Conservation (phyloP, 331 rosid species). For the Erythrophleum ivorense region DNA sequence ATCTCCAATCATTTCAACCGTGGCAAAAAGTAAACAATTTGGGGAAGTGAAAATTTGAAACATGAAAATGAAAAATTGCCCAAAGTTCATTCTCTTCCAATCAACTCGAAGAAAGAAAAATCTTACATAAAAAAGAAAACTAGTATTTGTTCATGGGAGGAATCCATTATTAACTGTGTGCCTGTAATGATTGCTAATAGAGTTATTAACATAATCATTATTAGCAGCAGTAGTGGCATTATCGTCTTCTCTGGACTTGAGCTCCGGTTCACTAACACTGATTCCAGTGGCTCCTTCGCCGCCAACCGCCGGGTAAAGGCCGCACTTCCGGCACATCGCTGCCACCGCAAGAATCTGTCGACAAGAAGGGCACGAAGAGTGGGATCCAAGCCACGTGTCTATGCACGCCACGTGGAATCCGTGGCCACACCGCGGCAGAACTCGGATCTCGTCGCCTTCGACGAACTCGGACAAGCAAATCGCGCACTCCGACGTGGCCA, state of each 20-base stretch:
- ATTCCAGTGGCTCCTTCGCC: background rate
- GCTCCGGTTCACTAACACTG: constrained; percentile 23
- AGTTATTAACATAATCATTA: background rate
- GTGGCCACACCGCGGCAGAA: constrained; percentile 82
- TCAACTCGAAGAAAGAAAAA: background rate
- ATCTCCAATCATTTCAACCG: background rate
- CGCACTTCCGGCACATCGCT: constrained; percentile 73
- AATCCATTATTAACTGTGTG: constrained; percentile 38
- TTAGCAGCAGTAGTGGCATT: constrained; percentile 6
- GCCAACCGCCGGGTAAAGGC: constrained; percentile 57
- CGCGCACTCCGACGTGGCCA: constrained; percentile 68
- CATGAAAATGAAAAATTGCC: background rate
- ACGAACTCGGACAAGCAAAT: constrained; percentile 74
- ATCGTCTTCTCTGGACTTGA: constrained; percentile 34
- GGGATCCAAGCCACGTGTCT: constrained; percentile 81
- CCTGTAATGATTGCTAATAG: background rate
- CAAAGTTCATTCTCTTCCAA: background rate
- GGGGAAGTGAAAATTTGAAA: background rate
- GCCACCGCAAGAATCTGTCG: constrained; percentile 65
- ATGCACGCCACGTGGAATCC: constrained; percentile 73
- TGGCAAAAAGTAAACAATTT: background rate
- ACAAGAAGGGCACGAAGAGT: constrained; percentile 86
- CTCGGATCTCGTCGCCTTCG: constrained; percentile 73
- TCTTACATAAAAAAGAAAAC: background rate
- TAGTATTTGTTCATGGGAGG: constrained; percentile 44